Evolutionary conservation across 108 stramenopile genomes (phyloP).

Genomic region (Cyclotella kingstonii): DNA sequence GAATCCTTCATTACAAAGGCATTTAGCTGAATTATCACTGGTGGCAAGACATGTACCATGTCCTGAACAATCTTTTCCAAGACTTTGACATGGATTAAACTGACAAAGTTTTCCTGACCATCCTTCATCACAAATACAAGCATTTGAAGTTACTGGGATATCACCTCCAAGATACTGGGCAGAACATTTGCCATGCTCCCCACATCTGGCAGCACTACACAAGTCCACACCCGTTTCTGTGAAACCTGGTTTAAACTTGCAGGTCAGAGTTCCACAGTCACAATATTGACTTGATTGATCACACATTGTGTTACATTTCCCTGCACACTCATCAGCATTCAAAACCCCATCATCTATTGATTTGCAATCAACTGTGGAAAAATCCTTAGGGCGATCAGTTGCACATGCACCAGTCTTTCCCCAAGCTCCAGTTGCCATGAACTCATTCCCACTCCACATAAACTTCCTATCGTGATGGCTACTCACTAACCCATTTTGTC

Average conservation of each 20-base stretch:
- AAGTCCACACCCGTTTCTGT: conserved; percentile 40
- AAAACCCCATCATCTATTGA: conserved; percentile 17
- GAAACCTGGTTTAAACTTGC: conserved; percentile 54
- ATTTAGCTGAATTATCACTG: conserved; percentile 17
- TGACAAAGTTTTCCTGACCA: conserved; percentile 45
- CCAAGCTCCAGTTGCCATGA: conserved; percentile 31
- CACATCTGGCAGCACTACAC: conserved; percentile 51
- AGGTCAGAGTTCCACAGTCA: conserved; percentile 53
- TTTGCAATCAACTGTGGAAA: conserved; percentile 24
- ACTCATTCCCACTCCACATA: conserved; percentile 48
- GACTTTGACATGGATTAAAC: conserved; percentile 27
- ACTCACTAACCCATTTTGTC: conserved; percentile 42
- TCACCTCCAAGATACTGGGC: conserved; percentile 51
- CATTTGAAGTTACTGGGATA: conserved; percentile 17
- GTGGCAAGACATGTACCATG: conserved; percentile 34
- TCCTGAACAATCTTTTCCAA: conserved; percentile 25
- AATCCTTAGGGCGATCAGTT: conserved; percentile 1
- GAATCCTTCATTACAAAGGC: conserved; percentile 38
- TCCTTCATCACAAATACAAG: conserved; percentile 44
- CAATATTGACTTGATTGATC: conserved; percentile 35
- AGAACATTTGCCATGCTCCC: conserved; percentile 46
- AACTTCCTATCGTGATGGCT: conserved; percentile 57
- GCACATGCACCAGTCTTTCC: conserved; percentile 51
- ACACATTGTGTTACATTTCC: conserved; percentile 31
- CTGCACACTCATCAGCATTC: conserved; percentile 43